phyloP scores from a whole-genome alignment of 1,284 basidiomycete genomes.

The Pseudozyma thailandica region DNA sequence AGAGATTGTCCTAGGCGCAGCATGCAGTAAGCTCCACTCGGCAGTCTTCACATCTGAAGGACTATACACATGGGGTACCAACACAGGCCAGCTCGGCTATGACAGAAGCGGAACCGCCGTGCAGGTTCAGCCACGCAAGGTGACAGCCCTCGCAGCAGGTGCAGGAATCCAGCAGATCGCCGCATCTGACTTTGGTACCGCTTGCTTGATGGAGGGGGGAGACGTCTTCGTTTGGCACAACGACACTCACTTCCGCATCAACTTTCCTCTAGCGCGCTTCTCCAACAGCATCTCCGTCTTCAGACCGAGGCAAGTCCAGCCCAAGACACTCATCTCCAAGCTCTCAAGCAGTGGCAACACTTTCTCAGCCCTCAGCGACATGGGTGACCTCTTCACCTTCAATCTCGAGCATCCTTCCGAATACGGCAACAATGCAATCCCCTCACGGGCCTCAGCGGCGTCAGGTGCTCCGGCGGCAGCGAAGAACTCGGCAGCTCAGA shows the following conservation, averaged over 20 bases:
- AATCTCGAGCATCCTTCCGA: slow-evolving; percentile 69
- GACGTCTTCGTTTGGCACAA: slow-evolving; percentile 88
- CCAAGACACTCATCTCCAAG: slow-evolving; percentile 76
- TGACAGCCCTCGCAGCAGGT: slow-evolving; percentile 72
- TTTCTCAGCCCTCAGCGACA: slow-evolving; percentile 85
- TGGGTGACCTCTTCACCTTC: slow-evolving; percentile 93
- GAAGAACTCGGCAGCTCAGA: slow-evolving; percentile 32
- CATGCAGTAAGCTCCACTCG: slow-evolving; percentile 86
- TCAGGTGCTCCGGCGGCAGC: slow-evolving; percentile 5
- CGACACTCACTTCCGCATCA: slow-evolving; percentile 78
- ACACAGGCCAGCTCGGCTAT: slow-evolving; percentile 87
- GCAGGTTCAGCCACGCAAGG: slow-evolving; percentile 83
- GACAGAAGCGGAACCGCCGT: slow-evolving; percentile 75
- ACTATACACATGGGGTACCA: slow-evolving; percentile 96
- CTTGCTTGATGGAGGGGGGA: slow-evolving; percentile 77
- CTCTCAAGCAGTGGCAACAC: slow-evolving; percentile 82
- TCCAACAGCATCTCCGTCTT: slow-evolving; percentile 74
- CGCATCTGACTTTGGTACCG: slow-evolving; percentile 78
- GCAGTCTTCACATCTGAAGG: slow-evolving; percentile 85
- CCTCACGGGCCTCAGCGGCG: slow-evolving; percentile 8
- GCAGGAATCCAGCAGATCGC: slow-evolving; percentile 64
- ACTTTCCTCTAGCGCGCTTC: slow-evolving; percentile 64
- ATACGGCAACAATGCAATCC: slow-evolving; percentile 39
- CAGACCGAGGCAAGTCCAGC: slow-evolving; percentile 59
- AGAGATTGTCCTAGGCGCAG: slow-evolving; percentile 82